A percentile compares a stretch with the other conserved stretches of the same genome.
Evolutionary conservation across 495 filamentous ascomycete species (phyloP).

Genomic region (Apiosordaria backusii): DNA sequence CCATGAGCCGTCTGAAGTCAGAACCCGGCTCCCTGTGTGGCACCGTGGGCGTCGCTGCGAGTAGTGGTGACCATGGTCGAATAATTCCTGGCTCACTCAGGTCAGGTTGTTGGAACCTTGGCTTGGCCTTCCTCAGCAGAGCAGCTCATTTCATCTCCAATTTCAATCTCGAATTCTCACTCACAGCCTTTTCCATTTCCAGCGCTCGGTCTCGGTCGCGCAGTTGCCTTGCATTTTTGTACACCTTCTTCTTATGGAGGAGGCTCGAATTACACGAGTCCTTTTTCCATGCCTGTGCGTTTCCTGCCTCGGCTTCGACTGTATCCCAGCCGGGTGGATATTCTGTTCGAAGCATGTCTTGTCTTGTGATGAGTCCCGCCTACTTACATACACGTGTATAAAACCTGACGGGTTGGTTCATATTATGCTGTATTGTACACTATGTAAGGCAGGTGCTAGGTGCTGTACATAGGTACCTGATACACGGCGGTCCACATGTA

Average conservation of each 20-base stretch:
- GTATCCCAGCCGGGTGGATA: not conserved
- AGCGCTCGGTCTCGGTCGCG: constrained; percentile 4
- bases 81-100: not conserved
- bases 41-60: too few relatives aligned
- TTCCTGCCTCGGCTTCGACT: not conserved
- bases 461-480: not conserved
- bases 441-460: too few relatives aligned
- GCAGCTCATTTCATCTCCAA: constrained; percentile 7
- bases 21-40: not conserved
- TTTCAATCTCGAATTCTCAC: not conserved
- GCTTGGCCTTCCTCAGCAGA: not conserved
- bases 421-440: not conserved
- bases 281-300: not conserved
- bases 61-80: constrained; percentile 1
- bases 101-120: not conserved
- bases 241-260: constrained; percentile 9
- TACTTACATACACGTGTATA: constrained; percentile 2
- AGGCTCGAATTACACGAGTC: not conserved
- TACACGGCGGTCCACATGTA: not conserved
- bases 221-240: constrained; percentile 1
- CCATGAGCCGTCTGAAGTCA: not conserved
- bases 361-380: not conserved
- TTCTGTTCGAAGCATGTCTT: not conserved
- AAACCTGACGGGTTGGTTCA: constrained; percentile 1
- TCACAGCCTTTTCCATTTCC: constrained; percentile 6